A percentile compares a stretch with the other conserved stretches of the same genome.
Evolutionary conservation across 345 rosid genomes (phyloP).

Genomic region (Gossypium sturtianum): DNA sequence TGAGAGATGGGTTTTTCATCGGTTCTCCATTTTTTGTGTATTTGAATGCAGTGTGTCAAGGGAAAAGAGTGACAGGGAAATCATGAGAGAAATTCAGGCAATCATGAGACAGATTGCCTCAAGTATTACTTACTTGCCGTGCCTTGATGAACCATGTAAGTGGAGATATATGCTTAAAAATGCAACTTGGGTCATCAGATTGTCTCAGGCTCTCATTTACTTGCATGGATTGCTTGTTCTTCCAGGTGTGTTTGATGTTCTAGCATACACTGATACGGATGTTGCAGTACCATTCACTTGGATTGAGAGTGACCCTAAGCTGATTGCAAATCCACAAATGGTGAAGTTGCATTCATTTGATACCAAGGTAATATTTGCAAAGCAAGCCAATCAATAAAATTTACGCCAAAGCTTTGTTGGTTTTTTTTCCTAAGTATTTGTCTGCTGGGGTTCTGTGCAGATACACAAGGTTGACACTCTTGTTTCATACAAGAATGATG

Average conservation of each 20-base stretch:
- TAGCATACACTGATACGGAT: conserved; percentile 84
- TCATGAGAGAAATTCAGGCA: conserved; percentile 94
- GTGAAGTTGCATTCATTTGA: conserved; percentile 94
- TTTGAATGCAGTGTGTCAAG: conserved; percentile 53
- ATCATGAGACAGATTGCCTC: conserved; percentile 93
- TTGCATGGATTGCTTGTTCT: conserved; percentile 6
- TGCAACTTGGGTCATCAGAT: not conserved
- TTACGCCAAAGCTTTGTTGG: not conserved
- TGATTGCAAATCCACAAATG: conserved; percentile 96
- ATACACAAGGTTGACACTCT: conserved; percentile 96
- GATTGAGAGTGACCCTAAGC: conserved; percentile 87
- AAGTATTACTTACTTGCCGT: conserved; percentile 88
- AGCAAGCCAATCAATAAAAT: not conserved
- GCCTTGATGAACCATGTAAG: conserved; percentile 92
- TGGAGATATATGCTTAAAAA: not conserved
- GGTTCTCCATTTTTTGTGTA: not conserved
- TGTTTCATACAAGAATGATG: conserved; percentile 92
- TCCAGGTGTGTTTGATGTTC: conserved; percentile 88
- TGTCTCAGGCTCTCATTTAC: not conserved
- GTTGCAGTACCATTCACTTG: conserved; percentile 91
- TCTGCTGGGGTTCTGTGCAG: conserved; percentile 30
- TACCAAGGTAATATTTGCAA: conserved; percentile 53
- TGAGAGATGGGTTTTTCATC: conserved; percentile 9
- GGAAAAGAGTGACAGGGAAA: conserved; percentile 93
- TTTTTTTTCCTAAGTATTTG: not conserved